A percentile compares a stretch with the other conserved stretches of the same genome.
These are phyloP conservation scores for Tulasnella sp. DNA, from an alignment of 768 basidiomycete genomes.

Conservation along the genomic window DNA sequence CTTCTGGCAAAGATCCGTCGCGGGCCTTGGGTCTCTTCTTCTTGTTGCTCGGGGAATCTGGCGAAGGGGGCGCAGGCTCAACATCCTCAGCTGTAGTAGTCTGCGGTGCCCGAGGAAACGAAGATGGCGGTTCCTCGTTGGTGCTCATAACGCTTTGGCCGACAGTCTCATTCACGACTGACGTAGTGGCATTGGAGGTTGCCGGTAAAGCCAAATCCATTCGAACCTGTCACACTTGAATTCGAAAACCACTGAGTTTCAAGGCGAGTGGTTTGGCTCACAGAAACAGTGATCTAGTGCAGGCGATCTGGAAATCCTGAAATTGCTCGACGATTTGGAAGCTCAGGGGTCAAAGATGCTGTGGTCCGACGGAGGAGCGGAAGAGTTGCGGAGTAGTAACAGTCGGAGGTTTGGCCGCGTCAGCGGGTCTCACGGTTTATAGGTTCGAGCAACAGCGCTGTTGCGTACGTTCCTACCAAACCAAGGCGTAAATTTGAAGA, in stretches of 20 bases:
- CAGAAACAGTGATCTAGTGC: background rate
- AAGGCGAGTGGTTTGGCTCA: background rate
- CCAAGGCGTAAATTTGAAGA: background rate
- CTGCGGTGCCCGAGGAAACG: constrained; percentile 3
- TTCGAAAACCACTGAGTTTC: background rate
- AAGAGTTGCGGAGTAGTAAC: constrained; percentile 13
- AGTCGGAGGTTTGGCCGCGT: background rate
- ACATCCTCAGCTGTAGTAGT: background rate
- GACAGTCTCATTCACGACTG: background rate
- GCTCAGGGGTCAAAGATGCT: background rate
- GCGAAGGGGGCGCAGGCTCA: background rate
- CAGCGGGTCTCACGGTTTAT: background rate
- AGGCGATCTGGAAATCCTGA: background rate
- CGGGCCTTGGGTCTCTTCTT: background rate
- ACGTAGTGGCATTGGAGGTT: background rate
- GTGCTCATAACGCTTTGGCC: background rate
- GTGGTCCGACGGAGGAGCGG: constrained; percentile 18
- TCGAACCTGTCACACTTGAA: background rate
- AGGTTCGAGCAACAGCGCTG: background rate
- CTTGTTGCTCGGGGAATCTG: background rate
- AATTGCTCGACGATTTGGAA: background rate
- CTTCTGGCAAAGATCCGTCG: background rate
- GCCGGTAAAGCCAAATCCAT: background rate
- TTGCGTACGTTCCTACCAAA: background rate
- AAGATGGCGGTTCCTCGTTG: constrained; percentile 10